Evolutionary conservation across 768 basidiomycete genomes (phyloP), one percentile per base, ranked within the genome.

Genomic region (Glaciozyma antarctica): DNA sequence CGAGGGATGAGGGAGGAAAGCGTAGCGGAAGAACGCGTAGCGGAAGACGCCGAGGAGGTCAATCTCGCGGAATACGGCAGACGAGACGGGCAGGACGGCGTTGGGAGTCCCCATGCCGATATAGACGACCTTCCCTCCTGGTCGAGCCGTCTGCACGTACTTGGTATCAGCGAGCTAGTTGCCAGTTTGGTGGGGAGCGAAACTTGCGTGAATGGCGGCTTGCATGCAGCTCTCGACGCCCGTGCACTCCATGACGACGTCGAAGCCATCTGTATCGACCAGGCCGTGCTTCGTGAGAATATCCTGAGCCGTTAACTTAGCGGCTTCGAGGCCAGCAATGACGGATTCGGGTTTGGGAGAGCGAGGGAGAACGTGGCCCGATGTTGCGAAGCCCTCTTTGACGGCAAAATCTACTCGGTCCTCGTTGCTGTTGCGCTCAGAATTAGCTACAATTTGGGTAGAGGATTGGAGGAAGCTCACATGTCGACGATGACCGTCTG

Each of bases 51-150:
- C 93, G 67, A 85, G 83, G 73, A 97, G 84, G 77, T 97, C 91
- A 65, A 97, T 89, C 77, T 95, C 93, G 59, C 93, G 85, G 63
- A 86, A 77, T 21, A 89, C 86, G 48, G 91, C 88, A 34, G 82
- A 81, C 51, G 87, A 86, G 63, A 92, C 81, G n/a, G 94, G 94
- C 61, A 95, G 80, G 68, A 82, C 80, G 63, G 86, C 83, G 72
- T 86, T 87, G 64, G 86, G 83, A 21, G 90, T 84, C 71, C 94
- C 94, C 94, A 98, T 98, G 26, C 94, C 94, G 69, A 98, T 84
- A 73, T 91, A 87, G 81, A 90, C 86, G 62, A 95, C 89, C 75
- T 87, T 90, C 58, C 90, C 89, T 58, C 92, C 93, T 22, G 88
- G 80, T 59, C 82, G 80, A 21, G 92, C 90, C 72, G 86, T 83